Conservation (phyloP, 1,284 basidiomycete genomes). For the Cutaneotrichosporon curvatum region DNA sequence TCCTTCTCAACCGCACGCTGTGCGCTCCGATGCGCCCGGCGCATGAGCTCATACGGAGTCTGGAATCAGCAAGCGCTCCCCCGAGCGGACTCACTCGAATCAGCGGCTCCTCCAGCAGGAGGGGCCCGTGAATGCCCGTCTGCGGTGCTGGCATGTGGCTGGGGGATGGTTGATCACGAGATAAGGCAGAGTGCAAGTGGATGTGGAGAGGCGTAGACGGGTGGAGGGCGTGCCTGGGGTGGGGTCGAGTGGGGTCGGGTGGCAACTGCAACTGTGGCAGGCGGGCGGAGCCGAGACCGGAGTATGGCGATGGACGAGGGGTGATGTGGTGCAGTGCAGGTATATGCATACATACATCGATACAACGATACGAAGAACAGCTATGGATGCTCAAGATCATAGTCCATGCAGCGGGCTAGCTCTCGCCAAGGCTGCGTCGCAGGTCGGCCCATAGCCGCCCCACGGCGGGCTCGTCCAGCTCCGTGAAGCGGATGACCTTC, state of each 20-base stretch:
- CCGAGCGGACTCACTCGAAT: conserved; percentile 27
- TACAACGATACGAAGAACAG: too few relatives aligned
- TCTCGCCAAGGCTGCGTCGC: conserved; percentile 16
- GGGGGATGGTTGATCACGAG: not conserved
- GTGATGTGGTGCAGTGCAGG: too few relatives aligned
- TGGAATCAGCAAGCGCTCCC: conserved; percentile 15
- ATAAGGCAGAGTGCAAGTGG: too few relatives aligned
- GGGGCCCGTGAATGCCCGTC: conserved; percentile 20
- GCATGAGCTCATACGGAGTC: conserved; percentile 46
- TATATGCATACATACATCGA: too few relatives aligned
- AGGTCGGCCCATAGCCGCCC: conserved; percentile 15
- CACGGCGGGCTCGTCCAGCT: conserved; percentile 13
- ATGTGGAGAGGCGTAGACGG: too few relatives aligned
- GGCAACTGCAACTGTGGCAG: too few relatives aligned
- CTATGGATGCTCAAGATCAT: too few relatives aligned
- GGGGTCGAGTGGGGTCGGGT: too few relatives aligned
- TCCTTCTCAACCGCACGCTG: conserved; percentile 47
- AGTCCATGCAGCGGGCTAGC: too few relatives aligned
- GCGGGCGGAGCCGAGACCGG: too few relatives aligned
- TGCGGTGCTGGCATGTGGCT: conserved; percentile 12
- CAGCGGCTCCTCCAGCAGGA: conserved; percentile 40
- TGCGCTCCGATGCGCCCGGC: conserved; percentile 42
- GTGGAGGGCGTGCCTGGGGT: too few relatives aligned
- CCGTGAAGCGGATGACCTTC: conserved; percentile 15
- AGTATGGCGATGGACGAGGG: too few relatives aligned